phyloP scores from a whole-genome alignment of 345 rosid species.

The Aquilaria sinensis region DNA sequence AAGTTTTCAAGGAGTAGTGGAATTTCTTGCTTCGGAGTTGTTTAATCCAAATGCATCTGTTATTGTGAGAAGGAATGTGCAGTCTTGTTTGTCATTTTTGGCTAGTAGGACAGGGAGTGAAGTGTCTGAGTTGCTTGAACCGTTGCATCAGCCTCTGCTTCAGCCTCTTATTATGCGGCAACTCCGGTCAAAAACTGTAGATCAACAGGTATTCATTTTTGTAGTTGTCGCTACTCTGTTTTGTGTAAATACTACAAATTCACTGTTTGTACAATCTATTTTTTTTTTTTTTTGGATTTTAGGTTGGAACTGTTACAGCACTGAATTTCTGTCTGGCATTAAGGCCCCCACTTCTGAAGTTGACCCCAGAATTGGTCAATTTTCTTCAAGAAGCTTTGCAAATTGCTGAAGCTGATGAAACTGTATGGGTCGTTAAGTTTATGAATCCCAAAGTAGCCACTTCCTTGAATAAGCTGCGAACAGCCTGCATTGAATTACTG shows the following conservation, averaged over 20 bases:
- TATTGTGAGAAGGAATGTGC: conserved; percentile 90
- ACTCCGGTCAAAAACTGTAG: conserved; percentile 88
- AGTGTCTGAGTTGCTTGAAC: conserved; percentile 94
- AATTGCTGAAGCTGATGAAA: conserved; percentile 98
- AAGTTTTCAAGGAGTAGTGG: conserved; percentile 94
- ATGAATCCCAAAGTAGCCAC: conserved; percentile 84
- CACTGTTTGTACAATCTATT: conserved; percentile 9
- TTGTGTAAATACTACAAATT: conserved; percentile 14
- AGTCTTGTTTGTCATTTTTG: conserved; percentile 89
- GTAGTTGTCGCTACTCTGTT: conserved; percentile 7
- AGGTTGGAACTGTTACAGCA: conserved; percentile 98
- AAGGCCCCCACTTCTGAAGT: conserved; percentile 96
- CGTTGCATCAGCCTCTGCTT: conserved; percentile 73
- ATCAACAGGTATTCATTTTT: conserved; percentile 71
- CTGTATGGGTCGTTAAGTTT: conserved; percentile 76
- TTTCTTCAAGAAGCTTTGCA: conserved; percentile 98
- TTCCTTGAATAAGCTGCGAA: conserved; percentile 80
- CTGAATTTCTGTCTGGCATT: conserved; percentile 91
- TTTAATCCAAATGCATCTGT: conserved; percentile 86
- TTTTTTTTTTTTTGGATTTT: conserved; percentile 15
- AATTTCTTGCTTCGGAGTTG: conserved; percentile 89
- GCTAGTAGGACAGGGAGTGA: conserved; percentile 99
- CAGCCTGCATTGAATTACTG: conserved; percentile 94
- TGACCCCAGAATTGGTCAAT: conserved; percentile 91
- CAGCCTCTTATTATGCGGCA: conserved; percentile 91